A percentile compares a stretch with the other conserved stretches of the same genome.
phyloP scores from a whole-genome alignment of 2,329 filamentous ascomycete species.

The Ophiostoma fasciatum region DNA sequence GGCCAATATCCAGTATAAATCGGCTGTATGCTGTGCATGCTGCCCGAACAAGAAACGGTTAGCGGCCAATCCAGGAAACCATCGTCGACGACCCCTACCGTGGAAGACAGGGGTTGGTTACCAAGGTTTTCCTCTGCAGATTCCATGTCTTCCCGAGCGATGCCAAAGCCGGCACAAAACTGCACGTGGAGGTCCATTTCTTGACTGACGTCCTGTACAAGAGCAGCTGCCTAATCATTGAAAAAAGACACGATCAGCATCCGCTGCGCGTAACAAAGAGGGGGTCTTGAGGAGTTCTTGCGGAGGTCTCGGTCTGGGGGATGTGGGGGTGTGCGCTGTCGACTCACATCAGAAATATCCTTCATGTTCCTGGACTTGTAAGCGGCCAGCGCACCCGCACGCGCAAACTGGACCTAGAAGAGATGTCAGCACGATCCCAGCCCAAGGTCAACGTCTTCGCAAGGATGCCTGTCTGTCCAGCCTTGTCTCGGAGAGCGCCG shows the following conservation, averaged over 20 bases:
- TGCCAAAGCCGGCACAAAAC: slow-evolving; percentile 70
- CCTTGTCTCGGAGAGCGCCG: too few relatives aligned
- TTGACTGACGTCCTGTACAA: slow-evolving; percentile 60
- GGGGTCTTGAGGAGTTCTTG: too few relatives aligned
- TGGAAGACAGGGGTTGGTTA: too few relatives aligned
- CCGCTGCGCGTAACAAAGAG: too few relatives aligned
- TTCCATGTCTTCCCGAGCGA: slow-evolving; percentile 60
- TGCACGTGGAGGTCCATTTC: slow-evolving; percentile 71
- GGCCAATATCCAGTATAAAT: slow-evolving; percentile 66
- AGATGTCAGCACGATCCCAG: neutral
- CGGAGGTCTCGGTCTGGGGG: too few relatives aligned
- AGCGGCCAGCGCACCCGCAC: slow-evolving; percentile 69
- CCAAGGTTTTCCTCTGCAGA: slow-evolving; percentile 49
- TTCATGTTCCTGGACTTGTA: slow-evolving; percentile 68
- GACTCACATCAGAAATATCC: slow-evolving; percentile 53
- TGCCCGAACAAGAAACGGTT: slow-evolving; percentile 5
- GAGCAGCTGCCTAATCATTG: slow-evolving; percentile 25
- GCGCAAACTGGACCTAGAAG: slow-evolving; percentile 62
- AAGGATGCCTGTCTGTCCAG: too few relatives aligned
- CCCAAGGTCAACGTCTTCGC: too few relatives aligned
- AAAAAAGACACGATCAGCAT: too few relatives aligned
- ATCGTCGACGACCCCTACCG: neutral
- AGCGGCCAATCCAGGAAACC: neutral
- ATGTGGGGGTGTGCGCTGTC: too few relatives aligned
- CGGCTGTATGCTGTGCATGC: slow-evolving; percentile 28